Conservation (phyloP, 1,284 basidiomycete species). For the Pseudozyma thailandica region DNA sequence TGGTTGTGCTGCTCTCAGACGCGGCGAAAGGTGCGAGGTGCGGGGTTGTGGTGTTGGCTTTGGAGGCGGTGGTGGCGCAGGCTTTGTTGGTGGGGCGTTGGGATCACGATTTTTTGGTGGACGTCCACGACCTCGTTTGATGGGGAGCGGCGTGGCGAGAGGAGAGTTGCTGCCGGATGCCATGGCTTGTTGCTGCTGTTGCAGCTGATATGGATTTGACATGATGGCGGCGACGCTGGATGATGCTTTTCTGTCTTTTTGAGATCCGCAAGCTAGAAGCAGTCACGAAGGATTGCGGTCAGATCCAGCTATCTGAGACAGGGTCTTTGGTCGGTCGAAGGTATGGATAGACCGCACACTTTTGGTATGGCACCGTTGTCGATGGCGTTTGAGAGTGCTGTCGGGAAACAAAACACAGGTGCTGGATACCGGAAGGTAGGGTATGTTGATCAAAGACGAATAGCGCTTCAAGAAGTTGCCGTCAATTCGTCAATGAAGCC, state of each 20-base stretch:
- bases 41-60: slow-evolving; percentile 44
- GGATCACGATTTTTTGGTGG: slow-evolving; percentile 50
- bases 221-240: slow-evolving; percentile 12
- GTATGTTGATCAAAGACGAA: not conserved
- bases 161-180: slow-evolving; percentile 49
- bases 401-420: too few species aligned
- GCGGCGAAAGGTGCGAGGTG: slow-evolving; percentile 41
- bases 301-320: too few species aligned
- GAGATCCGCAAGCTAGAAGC: too few species aligned
- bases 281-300: too few species aligned
- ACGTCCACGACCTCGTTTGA: slow-evolving; percentile 45
- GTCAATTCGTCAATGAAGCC: not conserved
- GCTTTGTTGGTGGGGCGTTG: slow-evolving; percentile 24
- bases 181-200: slow-evolving; percentile 40
- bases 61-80: slow-evolving; percentile 21
- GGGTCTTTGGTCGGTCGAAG: too few species aligned
- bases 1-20: slow-evolving; percentile 25
- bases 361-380: too few species aligned
- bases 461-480: not conserved
- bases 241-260: too few species aligned
- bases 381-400: not conserved
- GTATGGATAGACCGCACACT: too few species aligned
- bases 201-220: slow-evolving; percentile 46
- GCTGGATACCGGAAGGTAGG: too few species aligned
- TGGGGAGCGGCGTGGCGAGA: slow-evolving; percentile 30